Conservation (phyloP, 495 filamentous ascomycete genomes). For the Choiromyces venosus region DNA sequence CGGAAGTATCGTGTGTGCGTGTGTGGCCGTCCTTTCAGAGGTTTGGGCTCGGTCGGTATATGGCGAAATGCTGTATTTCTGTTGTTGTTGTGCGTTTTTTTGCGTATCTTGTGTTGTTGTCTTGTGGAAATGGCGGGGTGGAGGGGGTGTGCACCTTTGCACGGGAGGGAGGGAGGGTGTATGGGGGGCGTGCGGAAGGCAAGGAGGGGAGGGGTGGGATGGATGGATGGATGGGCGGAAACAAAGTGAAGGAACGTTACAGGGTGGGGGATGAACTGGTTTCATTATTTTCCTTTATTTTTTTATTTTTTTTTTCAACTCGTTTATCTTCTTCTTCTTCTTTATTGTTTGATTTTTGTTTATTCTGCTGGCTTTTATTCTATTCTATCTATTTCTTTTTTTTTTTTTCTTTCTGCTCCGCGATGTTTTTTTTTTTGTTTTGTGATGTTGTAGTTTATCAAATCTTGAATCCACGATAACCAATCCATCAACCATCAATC, state of each 20-base stretch:
- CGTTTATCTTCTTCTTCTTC: neutral
- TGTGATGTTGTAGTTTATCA: neutral
- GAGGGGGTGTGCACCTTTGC: neutral
- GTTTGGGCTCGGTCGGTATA: neutral
- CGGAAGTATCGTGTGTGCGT: no score
- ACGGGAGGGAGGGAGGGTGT: neutral
- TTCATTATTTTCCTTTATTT: neutral
- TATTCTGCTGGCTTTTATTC: neutral
- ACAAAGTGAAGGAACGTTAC: neutral
- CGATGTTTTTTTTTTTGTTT: neutral
- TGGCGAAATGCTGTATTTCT: constrained; percentile 2
- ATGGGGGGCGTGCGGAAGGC: neutral
- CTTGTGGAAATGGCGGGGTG: neutral
- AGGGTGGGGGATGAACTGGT: neutral
- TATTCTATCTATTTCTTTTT: neutral
- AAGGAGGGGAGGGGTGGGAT: neutral
- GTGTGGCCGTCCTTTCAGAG: neutral
- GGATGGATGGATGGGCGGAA: neutral
- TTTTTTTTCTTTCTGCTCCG: neutral
- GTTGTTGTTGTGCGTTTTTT: no score
- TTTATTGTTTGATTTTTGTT: neutral
- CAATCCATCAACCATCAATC: neutral
- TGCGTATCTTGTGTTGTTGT: neutral
- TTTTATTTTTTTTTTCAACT: neutral
- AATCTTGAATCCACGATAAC: neutral